phyloP scores from a whole-genome alignment of 2,329 filamentous ascomycete genomes.

The Huntiella bhutanensis region DNA sequence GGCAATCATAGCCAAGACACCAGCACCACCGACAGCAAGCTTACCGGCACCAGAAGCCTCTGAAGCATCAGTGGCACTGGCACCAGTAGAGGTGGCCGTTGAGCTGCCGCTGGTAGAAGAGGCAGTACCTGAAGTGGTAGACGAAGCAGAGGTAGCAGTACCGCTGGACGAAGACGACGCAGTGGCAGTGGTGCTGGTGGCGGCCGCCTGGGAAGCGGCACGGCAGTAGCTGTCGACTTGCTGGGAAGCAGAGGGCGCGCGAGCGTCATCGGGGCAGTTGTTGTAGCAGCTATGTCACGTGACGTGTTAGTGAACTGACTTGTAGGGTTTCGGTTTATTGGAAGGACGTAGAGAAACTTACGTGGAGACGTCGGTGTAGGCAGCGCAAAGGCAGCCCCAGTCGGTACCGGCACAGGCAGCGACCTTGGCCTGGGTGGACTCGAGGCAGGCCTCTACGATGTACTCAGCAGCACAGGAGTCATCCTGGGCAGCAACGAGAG shows the following conservation, averaged over 20 bases:
- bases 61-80: slow-evolving; percentile 14
- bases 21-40: slow-evolving; percentile 20
- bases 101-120: slow-evolving; percentile 12
- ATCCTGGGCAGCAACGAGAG: slow-evolving; percentile 16
- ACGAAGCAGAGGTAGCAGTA: slow-evolving; percentile 12
- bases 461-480: slow-evolving; percentile 24
- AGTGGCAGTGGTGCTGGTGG: slow-evolving; percentile 16
- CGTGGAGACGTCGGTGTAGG: slow-evolving; percentile 27
- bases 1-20: slow-evolving; percentile 21
- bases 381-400: slow-evolving; percentile 28
- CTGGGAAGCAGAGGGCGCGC: slow-evolving; percentile 18
- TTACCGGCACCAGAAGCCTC: slow-evolving; percentile 17
- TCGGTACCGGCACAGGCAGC: slow-evolving; percentile 22
- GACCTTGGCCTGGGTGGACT: slow-evolving; percentile 22
- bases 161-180: slow-evolving; percentile 2
- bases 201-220: slow-evolving; percentile 26
- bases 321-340: neutral
- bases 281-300: slow-evolving; percentile 28
- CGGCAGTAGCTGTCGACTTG: slow-evolving; percentile 27
- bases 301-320: neutral
- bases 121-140: slow-evolving; percentile 14
- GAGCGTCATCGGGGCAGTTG: slow-evolving; percentile 34
- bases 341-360: slow-evolving; percentile 16
- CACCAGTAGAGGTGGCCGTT: slow-evolving; percentile 12
- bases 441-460: slow-evolving; percentile 28